Evolutionary conservation across 2,329 filamentous ascomycete species (phyloP).

Genomic region (Knufia fluminis): DNA sequence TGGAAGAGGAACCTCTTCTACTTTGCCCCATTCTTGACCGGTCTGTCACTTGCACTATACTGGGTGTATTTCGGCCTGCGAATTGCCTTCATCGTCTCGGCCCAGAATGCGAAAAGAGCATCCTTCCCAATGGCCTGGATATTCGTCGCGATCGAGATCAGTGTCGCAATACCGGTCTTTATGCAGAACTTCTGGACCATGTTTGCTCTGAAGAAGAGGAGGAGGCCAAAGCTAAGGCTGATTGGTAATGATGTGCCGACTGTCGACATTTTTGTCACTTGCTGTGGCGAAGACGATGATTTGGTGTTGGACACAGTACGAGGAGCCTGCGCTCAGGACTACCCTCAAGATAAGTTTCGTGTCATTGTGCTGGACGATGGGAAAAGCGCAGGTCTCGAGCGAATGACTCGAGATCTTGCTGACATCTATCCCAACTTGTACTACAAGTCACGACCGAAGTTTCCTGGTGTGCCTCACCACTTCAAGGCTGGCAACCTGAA

Average conservation of each 20-base stretch:
- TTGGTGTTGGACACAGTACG: slow-evolving; percentile 47
- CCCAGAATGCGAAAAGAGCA: slow-evolving; percentile 35
- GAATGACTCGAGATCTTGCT: slow-evolving; percentile 29
- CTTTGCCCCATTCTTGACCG: slow-evolving; percentile 28
- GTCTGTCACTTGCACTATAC: slow-evolving; percentile 30
- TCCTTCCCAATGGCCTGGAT: slow-evolving; percentile 47
- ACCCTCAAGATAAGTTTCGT: slow-evolving; percentile 44
- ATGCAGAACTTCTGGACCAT: slow-evolving; percentile 52
- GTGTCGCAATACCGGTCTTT: slow-evolving; percentile 44
- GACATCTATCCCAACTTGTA: slow-evolving; percentile 31
- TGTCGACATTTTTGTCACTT: slow-evolving; percentile 49
- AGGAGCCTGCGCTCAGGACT: slow-evolving; percentile 45
- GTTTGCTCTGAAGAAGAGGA: slow-evolving; percentile 47
- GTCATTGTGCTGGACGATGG: slow-evolving; percentile 47
- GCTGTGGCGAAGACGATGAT: slow-evolving; percentile 48
- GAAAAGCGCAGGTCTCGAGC: slow-evolving; percentile 30
- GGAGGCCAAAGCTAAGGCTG: slow-evolving; percentile 41
- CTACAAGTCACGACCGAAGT: slow-evolving; percentile 37
- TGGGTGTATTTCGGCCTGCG: slow-evolving; percentile 43
- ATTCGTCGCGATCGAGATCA: slow-evolving; percentile 45
- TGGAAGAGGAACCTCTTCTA: slow-evolving; percentile 31
- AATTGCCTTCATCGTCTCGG: slow-evolving; percentile 44
- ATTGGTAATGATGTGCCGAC: slow-evolving; percentile 40
- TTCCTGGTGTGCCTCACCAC: slow-evolving; percentile 25
- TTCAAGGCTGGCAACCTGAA: slow-evolving; percentile 35